phyloP scores from a whole-genome alignment of 441 rosid genomes.

The Populus hybrid region DNA sequence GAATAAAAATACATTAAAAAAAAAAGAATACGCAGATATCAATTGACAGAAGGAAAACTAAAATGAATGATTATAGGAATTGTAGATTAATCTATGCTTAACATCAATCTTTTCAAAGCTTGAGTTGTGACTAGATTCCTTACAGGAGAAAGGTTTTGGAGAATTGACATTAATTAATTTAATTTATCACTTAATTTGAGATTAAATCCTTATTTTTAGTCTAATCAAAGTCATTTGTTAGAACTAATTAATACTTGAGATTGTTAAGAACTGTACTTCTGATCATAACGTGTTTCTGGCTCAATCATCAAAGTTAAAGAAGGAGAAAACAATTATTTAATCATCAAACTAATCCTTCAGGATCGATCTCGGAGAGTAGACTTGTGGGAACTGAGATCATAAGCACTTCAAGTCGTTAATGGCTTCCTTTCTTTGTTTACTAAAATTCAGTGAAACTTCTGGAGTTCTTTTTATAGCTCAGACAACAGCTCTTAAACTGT shows the following conservation, averaged over 20 bases:
- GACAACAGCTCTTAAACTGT: not conserved
- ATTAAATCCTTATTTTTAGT: not conserved
- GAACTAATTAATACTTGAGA: not conserved
- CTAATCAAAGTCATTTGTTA: not conserved
- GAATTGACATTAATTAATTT: not conserved
- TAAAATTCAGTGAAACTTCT: not conserved
- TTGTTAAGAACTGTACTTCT: not conserved
- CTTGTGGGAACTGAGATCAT: too few relatives aligned
- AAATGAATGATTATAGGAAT: not conserved
- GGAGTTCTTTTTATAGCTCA: not conserved
- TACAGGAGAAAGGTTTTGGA: not conserved
- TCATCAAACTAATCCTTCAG: not conserved
- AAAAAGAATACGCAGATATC: not conserved
- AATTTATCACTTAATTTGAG: not conserved
- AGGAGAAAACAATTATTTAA: not conserved
- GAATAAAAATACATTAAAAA: too few relatives aligned
- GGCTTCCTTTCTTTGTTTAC: not conserved
- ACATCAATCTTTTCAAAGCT: not conserved
- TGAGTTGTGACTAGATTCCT: not conserved
- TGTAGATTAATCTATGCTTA: not conserved
- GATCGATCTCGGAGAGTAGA: too few relatives aligned
- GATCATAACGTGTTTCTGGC: not conserved
- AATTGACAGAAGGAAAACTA: not conserved
- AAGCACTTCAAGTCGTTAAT: not conserved
- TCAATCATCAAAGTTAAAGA: not conserved